These are phyloP conservation scores for Penium margaritaceum DNA, from an alignment of 139 green algal species.

Conservation along the genomic window DNA sequence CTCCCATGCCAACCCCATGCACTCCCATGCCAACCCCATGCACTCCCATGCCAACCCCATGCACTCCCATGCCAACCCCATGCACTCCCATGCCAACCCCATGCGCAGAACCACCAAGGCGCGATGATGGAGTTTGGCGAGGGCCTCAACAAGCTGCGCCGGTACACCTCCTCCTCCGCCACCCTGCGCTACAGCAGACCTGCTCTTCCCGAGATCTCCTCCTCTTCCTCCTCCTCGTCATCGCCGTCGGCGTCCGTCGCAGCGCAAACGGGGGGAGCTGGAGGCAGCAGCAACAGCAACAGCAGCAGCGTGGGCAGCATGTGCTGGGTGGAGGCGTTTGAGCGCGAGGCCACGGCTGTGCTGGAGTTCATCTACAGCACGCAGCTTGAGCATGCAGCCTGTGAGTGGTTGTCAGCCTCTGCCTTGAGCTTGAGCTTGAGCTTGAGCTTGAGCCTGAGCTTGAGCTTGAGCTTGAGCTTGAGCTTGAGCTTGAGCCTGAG, in stretches of 20 bases:
- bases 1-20: too few relatives aligned
- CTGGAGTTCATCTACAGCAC: slow-evolving; percentile 49
- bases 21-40: too few relatives aligned
- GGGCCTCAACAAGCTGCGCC: slow-evolving; percentile 36
- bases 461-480: not conserved
- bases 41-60: too few relatives aligned
- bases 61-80: too few relatives aligned
- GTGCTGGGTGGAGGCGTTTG: too few relatives aligned
- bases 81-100: too few relatives aligned
- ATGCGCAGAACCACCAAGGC: slow-evolving; percentile 36
- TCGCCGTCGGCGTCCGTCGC: too few relatives aligned
- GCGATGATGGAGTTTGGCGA: slow-evolving; percentile 47
- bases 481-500: not conserved
- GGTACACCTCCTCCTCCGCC: not conserved
- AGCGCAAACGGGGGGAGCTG: not conserved
- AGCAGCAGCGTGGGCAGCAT: too few relatives aligned
- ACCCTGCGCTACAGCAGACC: too few relatives aligned
- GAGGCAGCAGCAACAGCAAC: not conserved
- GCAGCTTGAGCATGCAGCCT: slow-evolving; percentile 43
- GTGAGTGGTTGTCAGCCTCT: slow-evolving; percentile 13
- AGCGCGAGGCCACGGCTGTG: slow-evolving; percentile 15
- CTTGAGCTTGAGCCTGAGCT: not conserved
- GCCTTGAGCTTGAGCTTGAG: not conserved
- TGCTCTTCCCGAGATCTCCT: too few relatives aligned
- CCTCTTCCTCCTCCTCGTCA: too few relatives aligned